phyloP scores from a whole-genome alignment of 257 asterid genomes.

The Ophiorrhiza pumila region DNA sequence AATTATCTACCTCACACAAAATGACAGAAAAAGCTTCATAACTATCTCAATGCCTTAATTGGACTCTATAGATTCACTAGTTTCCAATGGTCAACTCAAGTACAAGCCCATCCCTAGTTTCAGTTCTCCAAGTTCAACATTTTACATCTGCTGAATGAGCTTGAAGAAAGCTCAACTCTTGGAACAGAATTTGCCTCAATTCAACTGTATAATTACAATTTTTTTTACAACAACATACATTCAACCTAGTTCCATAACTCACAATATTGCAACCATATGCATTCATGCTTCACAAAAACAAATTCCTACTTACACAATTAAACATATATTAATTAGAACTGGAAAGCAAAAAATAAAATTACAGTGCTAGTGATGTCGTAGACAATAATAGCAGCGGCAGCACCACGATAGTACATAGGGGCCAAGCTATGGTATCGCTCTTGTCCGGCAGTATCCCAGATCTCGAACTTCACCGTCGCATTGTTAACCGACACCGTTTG shows the following conservation, averaged over 20 bases:
- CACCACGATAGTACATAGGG: constrained; percentile 97
- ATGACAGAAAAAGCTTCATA: neutral
- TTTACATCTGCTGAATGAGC: neutral
- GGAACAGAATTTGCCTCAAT: neutral
- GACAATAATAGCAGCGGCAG: constrained; percentile 95
- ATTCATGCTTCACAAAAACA: neutral
- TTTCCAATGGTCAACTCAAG: neutral
- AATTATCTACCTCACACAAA: neutral
- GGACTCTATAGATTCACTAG: neutral
- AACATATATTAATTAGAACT: no score
- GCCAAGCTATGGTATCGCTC: constrained; percentile 99
- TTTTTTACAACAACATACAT: neutral
- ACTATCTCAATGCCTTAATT: neutral
- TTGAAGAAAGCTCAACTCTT: neutral
- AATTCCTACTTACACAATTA: no score
- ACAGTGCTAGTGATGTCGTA: constrained; percentile 88
- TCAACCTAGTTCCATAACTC: neutral
- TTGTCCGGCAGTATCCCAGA: constrained; percentile 99
- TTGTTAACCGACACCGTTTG: constrained; percentile 76
- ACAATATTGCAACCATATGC: neutral
- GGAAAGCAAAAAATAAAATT: neutral
- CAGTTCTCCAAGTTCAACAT: neutral
- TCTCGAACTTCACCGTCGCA: constrained; percentile 89
- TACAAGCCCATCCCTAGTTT: neutral
- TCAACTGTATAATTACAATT: neutral